phyloP scores from a whole-genome alignment of 2,329 filamentous ascomycete genomes.

The Pseudodiploospora longispora region DNA sequence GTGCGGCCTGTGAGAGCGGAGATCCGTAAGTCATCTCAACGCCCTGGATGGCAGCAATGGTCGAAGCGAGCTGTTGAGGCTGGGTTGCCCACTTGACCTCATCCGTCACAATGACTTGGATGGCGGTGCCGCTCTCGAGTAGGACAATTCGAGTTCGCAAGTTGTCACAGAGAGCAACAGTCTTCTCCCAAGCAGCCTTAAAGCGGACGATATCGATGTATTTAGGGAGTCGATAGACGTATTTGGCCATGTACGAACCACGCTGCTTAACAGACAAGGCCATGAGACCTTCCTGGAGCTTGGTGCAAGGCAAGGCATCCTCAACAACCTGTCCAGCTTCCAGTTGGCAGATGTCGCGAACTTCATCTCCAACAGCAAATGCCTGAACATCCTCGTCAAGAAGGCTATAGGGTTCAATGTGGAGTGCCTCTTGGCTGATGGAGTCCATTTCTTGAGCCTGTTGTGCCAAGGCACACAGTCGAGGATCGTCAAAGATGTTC shows the following conservation, averaged over 20 bases:
- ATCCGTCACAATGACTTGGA: too few species aligned
- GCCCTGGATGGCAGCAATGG: too few species aligned
- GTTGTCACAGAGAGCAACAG: background rate
- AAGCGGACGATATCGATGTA: background rate
- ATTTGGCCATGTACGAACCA: slow-evolving; percentile 26
- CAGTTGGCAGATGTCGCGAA: background rate
- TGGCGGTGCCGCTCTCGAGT: too few species aligned
- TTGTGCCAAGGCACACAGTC: slow-evolving; percentile 2
- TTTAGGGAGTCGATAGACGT: slow-evolving; percentile 13
- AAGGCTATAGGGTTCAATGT: background rate
- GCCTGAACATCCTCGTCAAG: slow-evolving; percentile 11
- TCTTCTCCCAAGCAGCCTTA: background rate
- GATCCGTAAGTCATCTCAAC: too few species aligned
- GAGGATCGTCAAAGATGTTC: slow-evolving; percentile 6
- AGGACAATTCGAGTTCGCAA: background rate
- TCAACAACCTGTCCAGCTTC: background rate
- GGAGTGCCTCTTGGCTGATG: background rate
- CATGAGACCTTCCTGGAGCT: background rate
- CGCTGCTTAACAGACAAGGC: slow-evolving; percentile 17
- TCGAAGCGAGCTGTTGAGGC: too few species aligned
- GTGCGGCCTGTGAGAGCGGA: too few species aligned
- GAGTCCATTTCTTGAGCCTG: background rate
- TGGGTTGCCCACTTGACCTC: too few species aligned
- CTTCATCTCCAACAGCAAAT: background rate
- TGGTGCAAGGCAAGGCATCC: background rate